Evolutionary conservation across 23 red algal species (phyloP).

Genomic region (Gracilaria vermiculophylla): DNA sequence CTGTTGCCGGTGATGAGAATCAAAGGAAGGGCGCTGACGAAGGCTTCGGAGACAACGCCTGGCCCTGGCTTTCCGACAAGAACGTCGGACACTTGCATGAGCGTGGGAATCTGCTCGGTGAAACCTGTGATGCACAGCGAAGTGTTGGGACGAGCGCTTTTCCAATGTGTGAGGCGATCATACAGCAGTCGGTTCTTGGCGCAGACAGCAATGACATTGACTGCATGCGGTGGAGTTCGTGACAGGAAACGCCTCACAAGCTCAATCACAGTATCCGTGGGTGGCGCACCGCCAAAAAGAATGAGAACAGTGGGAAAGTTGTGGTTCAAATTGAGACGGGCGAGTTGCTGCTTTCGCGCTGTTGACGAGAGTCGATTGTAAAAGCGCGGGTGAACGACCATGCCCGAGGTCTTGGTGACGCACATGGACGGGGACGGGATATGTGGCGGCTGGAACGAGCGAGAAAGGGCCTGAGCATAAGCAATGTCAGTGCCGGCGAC

Average conservation of each 20-base stretch:
- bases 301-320: constrained; percentile 57
- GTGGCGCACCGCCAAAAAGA: constrained; percentile 81
- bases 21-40: constrained; percentile 54
- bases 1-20: constrained; percentile 50
- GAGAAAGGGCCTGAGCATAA: constrained; percentile 55
- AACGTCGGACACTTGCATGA: constrained; percentile 76
- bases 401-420: constrained; percentile 59
- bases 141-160: neutral
- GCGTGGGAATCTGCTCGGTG: constrained; percentile 40
- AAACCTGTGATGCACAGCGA: constrained; percentile 52
- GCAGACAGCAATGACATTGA: constrained; percentile 72
- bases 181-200: constrained; percentile 50
- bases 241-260: constrained; percentile 13
- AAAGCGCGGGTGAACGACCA: constrained; percentile 82
- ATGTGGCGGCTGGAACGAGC: neutral
- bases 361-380: constrained; percentile 30
- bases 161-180: constrained; percentile 22
- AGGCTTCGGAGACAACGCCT: constrained; percentile 79
- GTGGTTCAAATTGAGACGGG: constrained; percentile 16
- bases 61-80: constrained; percentile 86
- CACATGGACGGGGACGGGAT: constrained; percentile 4
- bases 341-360: neutral
- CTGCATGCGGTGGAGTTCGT: neutral
- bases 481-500: constrained; percentile 68
- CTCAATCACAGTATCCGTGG: constrained; percentile 36